phyloP scores from a whole-genome alignment of 1,284 basidiomycete species.

The Microbotryum lychnidis-dioicae region DNA sequence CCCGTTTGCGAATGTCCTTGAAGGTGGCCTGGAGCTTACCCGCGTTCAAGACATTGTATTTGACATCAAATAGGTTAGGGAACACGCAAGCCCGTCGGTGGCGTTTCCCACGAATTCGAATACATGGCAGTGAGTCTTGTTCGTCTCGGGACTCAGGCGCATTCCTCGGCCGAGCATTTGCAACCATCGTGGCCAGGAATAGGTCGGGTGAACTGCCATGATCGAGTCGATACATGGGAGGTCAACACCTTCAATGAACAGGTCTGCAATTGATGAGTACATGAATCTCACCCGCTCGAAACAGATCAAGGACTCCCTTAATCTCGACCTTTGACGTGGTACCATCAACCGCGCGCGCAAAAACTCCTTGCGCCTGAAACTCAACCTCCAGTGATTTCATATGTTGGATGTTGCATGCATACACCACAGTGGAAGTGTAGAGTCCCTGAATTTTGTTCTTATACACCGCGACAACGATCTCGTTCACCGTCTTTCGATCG shows the following conservation, averaged over 20 bases:
- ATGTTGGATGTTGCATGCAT: constrained; percentile 64
- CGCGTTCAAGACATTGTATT: too few species aligned
- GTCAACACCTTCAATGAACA: neutral
- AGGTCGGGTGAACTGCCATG: constrained; percentile 59
- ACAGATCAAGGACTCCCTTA: too few species aligned
- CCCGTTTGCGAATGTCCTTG: too few species aligned
- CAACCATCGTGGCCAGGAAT: constrained; percentile 77
- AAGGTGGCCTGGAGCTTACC: too few species aligned
- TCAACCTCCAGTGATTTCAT: too few species aligned
- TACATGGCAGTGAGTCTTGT: constrained; percentile 76
- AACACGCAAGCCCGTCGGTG: constrained; percentile 63
- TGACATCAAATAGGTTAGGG: constrained; percentile 67
- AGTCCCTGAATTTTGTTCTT: constrained; percentile 49
- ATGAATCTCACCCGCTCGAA: too few species aligned
- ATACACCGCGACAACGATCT: constrained; percentile 69
- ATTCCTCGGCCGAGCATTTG: constrained; percentile 97
- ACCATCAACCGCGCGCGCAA: too few species aligned
- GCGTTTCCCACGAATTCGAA: constrained; percentile 85
- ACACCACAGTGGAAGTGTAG: constrained; percentile 58
- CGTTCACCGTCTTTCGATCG: constrained; percentile 67
- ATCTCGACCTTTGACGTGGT: too few species aligned
- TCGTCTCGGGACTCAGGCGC: constrained; percentile 68
- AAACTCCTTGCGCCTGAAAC: too few species aligned
- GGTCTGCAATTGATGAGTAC: too few species aligned
- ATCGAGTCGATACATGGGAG: constrained; percentile 66